These are phyloP conservation scores for Oxytropis ochrocephala DNA, from an alignment of 306 rosid species.

Conservation along the genomic window DNA sequence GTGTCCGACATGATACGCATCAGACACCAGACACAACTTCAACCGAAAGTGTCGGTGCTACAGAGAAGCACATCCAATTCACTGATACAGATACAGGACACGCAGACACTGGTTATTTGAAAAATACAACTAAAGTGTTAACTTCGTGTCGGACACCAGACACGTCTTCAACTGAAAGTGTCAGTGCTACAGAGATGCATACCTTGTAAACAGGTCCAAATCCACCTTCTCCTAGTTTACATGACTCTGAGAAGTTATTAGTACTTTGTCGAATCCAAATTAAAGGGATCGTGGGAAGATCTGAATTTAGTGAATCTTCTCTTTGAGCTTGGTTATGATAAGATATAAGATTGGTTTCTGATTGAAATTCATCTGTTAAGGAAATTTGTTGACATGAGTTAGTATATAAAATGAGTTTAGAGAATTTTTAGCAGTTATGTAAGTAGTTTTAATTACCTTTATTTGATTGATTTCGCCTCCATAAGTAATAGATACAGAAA, in stretches of 20 bases:
- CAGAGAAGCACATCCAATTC: background rate
- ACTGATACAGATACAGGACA: too few species aligned
- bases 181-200: too few species aligned
- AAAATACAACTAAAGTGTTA: too few species aligned
- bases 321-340: background rate
- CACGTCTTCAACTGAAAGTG: too few species aligned
- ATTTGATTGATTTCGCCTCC: background rate
- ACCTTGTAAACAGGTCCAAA: slow-evolving; percentile 47
- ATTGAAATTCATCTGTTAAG: background rate
- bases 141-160: too few species aligned
- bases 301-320: background rate
- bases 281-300: slow-evolving; percentile 21
- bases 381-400: background rate
- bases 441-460: slow-evolving; percentile 16
- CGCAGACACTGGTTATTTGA: too few species aligned
- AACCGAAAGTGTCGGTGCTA: too few species aligned
- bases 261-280: slow-evolving; percentile 20
- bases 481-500: background rate
- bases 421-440: background rate
- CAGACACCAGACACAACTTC: too few species aligned
- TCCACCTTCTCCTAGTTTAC: slow-evolving; percentile 61
- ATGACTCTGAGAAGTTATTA: slow-evolving; percentile 34
- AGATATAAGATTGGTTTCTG: background rate
- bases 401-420: background rate
- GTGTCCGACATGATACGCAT: too few species aligned